Percentiles rank a stretch among this genome's conserved stretches.
These are phyloP conservation scores for Alternaria postmessia DNA, from an alignment of 2,329 filamentous ascomycete species.

Conservation along the genomic window DNA sequence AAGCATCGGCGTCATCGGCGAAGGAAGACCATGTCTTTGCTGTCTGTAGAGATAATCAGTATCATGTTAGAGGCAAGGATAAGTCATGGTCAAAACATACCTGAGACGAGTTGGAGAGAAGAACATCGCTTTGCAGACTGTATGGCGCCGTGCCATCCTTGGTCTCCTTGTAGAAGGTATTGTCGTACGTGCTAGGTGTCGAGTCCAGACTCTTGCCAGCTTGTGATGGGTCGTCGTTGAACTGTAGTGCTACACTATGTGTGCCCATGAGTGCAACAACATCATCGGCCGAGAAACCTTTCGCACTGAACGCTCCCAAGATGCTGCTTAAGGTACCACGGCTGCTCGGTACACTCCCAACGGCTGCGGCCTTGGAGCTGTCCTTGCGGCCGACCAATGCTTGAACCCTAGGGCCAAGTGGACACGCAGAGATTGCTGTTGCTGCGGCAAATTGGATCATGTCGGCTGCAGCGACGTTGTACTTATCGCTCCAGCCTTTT, in stretches of 20 bases:
- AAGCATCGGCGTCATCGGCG: slow-evolving; percentile 21
- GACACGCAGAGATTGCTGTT: slow-evolving; percentile 32
- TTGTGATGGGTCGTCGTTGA: slow-evolving; percentile 33
- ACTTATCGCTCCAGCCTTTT: slow-evolving; percentile 49
- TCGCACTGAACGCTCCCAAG: slow-evolving; percentile 32
- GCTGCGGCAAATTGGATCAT: slow-evolving; percentile 41
- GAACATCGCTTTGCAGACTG: slow-evolving; percentile 31
- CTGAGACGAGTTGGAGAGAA: slow-evolving; percentile 30
- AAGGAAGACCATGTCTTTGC: slow-evolving; percentile 26
- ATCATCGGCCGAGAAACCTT: slow-evolving; percentile 39
- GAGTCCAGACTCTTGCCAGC: slow-evolving; percentile 38
- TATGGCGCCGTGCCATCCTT: slow-evolving; percentile 36
- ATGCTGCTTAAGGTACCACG: slow-evolving; percentile 28
- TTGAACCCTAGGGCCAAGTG: slow-evolving; percentile 29
- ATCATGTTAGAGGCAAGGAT: background rate
- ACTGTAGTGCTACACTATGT: slow-evolving; percentile 40
- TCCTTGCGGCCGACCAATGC: slow-evolving; percentile 35
- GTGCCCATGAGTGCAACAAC: slow-evolving; percentile 47
- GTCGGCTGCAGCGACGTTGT: slow-evolving; percentile 41
- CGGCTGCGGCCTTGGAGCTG: slow-evolving; percentile 21
- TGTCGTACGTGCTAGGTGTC: slow-evolving; percentile 40
- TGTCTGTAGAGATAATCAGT: slow-evolving; percentile 21
- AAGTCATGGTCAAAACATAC: slow-evolving; percentile 2
- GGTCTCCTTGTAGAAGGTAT: slow-evolving; percentile 42
- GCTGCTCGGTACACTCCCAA: slow-evolving; percentile 23